phyloP scores from a whole-genome alignment of 176 grass and related monocot genomes.

The Triticum monococcum region DNA sequence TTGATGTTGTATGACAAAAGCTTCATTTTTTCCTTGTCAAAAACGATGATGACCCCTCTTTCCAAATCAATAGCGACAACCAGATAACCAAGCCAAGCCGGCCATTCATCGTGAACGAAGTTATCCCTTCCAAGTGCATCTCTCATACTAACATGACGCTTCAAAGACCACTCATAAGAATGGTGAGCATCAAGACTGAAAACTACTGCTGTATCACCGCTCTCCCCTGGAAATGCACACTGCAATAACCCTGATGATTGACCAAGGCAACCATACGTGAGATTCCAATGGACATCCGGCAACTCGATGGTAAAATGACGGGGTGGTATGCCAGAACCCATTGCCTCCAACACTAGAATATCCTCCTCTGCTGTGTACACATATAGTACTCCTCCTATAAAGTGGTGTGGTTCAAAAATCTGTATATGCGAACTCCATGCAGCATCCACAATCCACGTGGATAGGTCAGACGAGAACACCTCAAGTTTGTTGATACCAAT shows the following conservation, averaged over 20 bases:
- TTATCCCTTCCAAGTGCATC: neutral
- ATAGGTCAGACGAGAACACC: neutral
- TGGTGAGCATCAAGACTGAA: neutral
- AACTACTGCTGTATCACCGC: neutral
- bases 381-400: neutral
- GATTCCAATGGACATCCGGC: too few species aligned
- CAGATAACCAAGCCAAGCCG: neutral
- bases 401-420: neutral
- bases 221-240: neutral
- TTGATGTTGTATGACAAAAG: neutral
- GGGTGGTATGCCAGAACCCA: neutral
- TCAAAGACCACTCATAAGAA: neutral
- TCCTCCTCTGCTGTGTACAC: neutral
- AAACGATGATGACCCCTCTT: neutral
- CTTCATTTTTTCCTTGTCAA: neutral
- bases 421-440: too few species aligned
- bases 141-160: neutral
- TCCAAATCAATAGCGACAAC: neutral
- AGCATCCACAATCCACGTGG: neutral
- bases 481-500: neutral
- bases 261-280: neutral
- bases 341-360: neutral
- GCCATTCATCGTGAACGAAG: accelerated
- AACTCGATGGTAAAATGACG: neutral
- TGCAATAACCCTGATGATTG: neutral